A percentile compares a stretch with the other conserved stretches of the same genome.
Evolutionary conservation across 768 basidiomycete species (phyloP).

Genomic region (Gelatoporia subvermispora): DNA sequence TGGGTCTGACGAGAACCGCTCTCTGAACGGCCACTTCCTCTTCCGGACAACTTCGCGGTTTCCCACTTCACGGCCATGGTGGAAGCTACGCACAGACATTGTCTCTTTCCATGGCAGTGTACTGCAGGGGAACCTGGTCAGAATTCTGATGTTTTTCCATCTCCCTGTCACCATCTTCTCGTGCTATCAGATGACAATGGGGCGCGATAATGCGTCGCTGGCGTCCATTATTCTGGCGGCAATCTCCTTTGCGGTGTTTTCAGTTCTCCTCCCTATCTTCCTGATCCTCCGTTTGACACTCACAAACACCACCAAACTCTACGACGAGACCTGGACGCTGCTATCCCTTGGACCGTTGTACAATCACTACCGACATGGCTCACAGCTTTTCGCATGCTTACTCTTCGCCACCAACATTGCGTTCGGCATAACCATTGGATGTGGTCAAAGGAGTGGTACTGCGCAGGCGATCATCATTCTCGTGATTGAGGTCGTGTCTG

Average conservation of each 20-base stretch:
- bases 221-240: slow-evolving; percentile 74
- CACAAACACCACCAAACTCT: slow-evolving; percentile 84
- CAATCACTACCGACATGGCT: slow-evolving; percentile 89
- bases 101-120: slow-evolving; percentile 79
- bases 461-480: slow-evolving; percentile 89
- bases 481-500: slow-evolving; percentile 81
- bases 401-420: slow-evolving; percentile 79
- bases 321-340: slow-evolving; percentile 90
- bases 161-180: slow-evolving; percentile 92
- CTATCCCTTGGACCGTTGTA: slow-evolving; percentile 90
- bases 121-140: slow-evolving; percentile 86
- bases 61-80: slow-evolving; percentile 32
- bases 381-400: slow-evolving; percentile 81
- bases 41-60: slow-evolving; percentile 35
- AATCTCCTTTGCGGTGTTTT: slow-evolving; percentile 75
- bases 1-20: slow-evolving; percentile 46
- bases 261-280: slow-evolving; percentile 68
- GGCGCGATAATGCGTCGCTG: slow-evolving; percentile 43
- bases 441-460: slow-evolving; percentile 84
- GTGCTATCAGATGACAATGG: slow-evolving; percentile 75
- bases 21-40: slow-evolving; percentile 38
- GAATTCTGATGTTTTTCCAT: slow-evolving; percentile 89
- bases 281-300: slow-evolving; percentile 74
- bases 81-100: slow-evolving; percentile 55
- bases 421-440: slow-evolving; percentile 83